Evolutionary conservation across 202 grass and related monocot species (phyloP).

Genomic region (Panicum hallii): DNA sequence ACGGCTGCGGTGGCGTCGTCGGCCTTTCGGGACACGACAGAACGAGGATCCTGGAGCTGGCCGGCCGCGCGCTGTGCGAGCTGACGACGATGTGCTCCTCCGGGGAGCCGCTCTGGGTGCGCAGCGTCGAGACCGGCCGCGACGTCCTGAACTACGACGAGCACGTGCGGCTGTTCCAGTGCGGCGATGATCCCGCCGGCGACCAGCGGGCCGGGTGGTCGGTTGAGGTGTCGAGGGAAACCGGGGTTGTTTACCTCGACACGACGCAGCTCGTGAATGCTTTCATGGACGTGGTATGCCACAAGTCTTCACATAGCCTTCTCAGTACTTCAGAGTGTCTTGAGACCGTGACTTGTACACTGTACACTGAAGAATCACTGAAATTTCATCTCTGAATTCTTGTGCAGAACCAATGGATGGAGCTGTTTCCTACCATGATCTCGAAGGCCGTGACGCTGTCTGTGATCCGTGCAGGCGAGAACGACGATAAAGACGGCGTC

Average conservation of each 20-base stretch:
- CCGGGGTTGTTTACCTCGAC: conserved; percentile 59
- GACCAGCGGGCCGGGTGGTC: conserved; percentile 38
- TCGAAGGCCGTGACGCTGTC: conserved; percentile 56
- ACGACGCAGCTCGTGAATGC: conserved; percentile 59
- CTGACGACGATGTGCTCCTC: conserved; percentile 61
- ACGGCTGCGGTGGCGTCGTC: conserved; percentile 7
- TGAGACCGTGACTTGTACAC: background rate
- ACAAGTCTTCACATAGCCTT: background rate
- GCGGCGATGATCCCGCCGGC: conserved; percentile 21
- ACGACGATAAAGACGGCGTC: conserved; percentile 54
- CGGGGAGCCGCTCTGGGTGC: conserved; percentile 73
- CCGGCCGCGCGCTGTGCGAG: conserved; percentile 62
- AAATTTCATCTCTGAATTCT: background rate
- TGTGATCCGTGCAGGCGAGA: conserved; percentile 47
- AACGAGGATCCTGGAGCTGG: conserved; percentile 57
- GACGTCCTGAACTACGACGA: conserved; percentile 87
- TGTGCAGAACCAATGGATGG: conserved; percentile 78
- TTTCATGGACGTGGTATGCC: conserved; percentile 77
- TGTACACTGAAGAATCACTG: background rate
- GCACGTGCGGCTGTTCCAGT: conserved; percentile 67
- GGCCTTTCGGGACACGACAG: conserved; percentile 53
- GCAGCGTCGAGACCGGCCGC: conserved; percentile 66
- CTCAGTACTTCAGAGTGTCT: background rate
- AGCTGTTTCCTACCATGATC: conserved; percentile 71
- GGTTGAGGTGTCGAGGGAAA: conserved; percentile 70